A percentile compares a stretch with the other conserved stretches of the same genome.
Conservation (phyloP, 495 filamentous ascomycete genomes). For the Talaromyces adpressus region DNA sequence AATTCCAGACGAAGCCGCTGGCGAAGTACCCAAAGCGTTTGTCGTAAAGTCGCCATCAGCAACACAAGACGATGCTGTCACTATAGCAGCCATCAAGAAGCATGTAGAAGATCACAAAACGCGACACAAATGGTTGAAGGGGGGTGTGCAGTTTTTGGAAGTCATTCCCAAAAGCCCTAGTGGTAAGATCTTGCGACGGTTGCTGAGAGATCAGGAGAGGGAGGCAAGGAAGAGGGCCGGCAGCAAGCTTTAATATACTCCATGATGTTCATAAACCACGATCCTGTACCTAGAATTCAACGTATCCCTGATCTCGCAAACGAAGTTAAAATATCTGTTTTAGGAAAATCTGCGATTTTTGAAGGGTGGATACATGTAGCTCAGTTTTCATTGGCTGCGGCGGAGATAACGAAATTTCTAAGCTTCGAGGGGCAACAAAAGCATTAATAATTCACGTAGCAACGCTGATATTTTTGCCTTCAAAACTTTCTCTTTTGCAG, state of each 20-base stretch:
- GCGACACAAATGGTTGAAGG: conserved; percentile 83
- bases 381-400: neutral
- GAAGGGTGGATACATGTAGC: neutral
- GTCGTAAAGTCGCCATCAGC: conserved; percentile 65
- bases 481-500: neutral
- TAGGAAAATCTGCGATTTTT: conserved; percentile 1
- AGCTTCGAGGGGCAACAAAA: conserved; percentile 8
- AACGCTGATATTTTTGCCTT: neutral
- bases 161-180: conserved; percentile 82
- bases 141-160: conserved; percentile 72
- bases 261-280: neutral
- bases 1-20: conserved; percentile 64
- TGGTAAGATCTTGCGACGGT: conserved; percentile 81
- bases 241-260: conserved; percentile 39
- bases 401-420: conserved; percentile 6
- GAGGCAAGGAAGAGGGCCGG: conserved; percentile 58
- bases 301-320: neutral
- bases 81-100: conserved; percentile 59
- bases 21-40: conserved; percentile 83
- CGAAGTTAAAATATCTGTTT: neutral
- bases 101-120: conserved; percentile 80
- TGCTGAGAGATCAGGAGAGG: conserved; percentile 75
- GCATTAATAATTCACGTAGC: conserved; percentile 4
- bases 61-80: conserved; percentile 50
- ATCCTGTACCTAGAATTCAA: neutral